These are phyloP conservation scores for Trematosphaeria pertusa DNA, from an alignment of 2,329 filamentous ascomycete species.

Conservation along the genomic window DNA sequence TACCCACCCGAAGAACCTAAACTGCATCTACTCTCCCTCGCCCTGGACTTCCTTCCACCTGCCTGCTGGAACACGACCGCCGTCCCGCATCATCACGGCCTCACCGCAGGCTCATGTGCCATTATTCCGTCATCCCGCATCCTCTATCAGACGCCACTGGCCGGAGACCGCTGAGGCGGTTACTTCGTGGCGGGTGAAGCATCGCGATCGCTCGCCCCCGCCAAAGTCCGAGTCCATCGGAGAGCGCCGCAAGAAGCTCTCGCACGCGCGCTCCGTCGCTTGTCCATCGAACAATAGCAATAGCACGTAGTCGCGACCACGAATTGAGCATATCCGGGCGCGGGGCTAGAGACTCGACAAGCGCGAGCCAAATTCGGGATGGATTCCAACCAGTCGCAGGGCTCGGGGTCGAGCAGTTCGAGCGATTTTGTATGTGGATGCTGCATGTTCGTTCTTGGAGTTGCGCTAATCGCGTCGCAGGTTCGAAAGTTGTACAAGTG, in stretches of 20 bases:
- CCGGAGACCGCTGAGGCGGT: slow-evolving; percentile 14
- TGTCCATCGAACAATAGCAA: too few relatives aligned
- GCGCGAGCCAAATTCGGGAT: too few relatives aligned
- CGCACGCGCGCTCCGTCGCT: too few relatives aligned
- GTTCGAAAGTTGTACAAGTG: slow-evolving; percentile 99
- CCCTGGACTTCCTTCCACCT: not conserved
- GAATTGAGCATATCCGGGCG: too few relatives aligned
- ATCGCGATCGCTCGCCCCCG: slow-evolving; percentile 5
- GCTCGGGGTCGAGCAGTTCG: slow-evolving; percentile 73
- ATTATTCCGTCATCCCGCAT: slow-evolving; percentile 8
- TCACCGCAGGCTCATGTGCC: slow-evolving; percentile 14
- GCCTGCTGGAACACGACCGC: slow-evolving; percentile 4
- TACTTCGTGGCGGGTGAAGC: slow-evolving; percentile 20
- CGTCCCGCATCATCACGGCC: not conserved
- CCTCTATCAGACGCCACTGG: slow-evolving; percentile 16
- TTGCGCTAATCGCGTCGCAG: slow-evolving; percentile 56
- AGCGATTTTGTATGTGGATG: slow-evolving; percentile 85
- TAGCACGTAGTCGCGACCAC: too few relatives aligned
- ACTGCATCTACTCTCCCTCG: slow-evolving; percentile 2
- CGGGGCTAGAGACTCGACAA: too few relatives aligned
- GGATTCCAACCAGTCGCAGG: slow-evolving; percentile 41
- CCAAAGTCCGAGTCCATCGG: slow-evolving; percentile 4
- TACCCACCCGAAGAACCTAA: slow-evolving; percentile 14
- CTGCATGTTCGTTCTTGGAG: not conserved
- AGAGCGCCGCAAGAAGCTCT: too few relatives aligned